A percentile compares a stretch with the other conserved stretches of the same genome.
phyloP scores from a whole-genome alignment of 2,329 filamentous ascomycete genomes.

The Trichoderma lentiforme region DNA sequence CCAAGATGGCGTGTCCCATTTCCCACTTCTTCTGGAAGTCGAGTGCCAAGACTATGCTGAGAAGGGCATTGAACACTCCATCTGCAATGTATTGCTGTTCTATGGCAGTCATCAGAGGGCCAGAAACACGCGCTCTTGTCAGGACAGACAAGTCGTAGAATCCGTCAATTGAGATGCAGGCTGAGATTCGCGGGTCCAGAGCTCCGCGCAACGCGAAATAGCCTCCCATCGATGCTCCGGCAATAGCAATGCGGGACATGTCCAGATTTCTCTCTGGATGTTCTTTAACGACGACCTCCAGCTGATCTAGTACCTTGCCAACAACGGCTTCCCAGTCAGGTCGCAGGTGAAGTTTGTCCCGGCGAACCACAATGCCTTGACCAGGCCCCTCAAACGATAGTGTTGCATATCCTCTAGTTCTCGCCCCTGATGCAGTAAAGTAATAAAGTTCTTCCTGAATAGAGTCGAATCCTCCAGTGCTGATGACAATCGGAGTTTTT shows the following conservation, averaged over 20 bases:
- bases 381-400: constrained; percentile 47
- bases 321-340: constrained; percentile 41
- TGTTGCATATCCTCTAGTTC: constrained; percentile 28
- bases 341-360: constrained; percentile 43
- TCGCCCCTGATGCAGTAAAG: neutral
- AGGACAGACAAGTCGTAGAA: neutral
- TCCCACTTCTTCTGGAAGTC: neutral
- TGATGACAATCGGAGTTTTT: neutral
- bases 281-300: neutral
- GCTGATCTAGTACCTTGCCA: neutral
- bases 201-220: neutral
- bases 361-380: constrained; percentile 39
- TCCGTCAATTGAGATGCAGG: neutral
- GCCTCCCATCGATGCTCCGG: neutral
- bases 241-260: neutral
- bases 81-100: neutral
- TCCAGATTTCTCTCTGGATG: neutral
- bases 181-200: neutral
- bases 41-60: neutral
- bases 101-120: neutral
- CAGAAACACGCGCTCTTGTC: neutral
- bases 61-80: neutral
- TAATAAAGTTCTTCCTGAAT: neutral
- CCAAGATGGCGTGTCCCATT: neutral
- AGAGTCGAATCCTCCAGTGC: neutral